A percentile compares a stretch with the other conserved stretches of the same genome.
Conservation (phyloP, 805 yeast genomes). For the Lachancea mirantina region DNA sequence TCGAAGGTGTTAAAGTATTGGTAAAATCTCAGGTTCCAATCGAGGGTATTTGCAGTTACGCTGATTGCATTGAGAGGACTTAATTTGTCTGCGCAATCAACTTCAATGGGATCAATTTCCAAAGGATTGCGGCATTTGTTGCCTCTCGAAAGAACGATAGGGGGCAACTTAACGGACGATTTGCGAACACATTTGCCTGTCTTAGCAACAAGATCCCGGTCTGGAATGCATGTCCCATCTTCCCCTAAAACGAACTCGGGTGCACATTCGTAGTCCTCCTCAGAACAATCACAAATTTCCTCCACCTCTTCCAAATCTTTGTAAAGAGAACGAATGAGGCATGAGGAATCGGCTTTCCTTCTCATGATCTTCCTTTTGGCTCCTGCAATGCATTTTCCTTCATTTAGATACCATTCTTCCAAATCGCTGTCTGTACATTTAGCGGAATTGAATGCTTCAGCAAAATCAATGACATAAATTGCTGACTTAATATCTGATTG, state of each 20-base stretch:
- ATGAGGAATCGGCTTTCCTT: conserved; percentile 57
- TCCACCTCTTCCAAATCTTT: conserved; percentile 36
- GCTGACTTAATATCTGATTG: conserved; percentile 5
- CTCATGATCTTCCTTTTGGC: conserved; percentile 55
- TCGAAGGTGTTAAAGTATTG: conserved; percentile 38
- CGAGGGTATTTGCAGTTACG: conserved; percentile 38
- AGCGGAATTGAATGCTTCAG: conserved; percentile 42
- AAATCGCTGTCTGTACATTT: conserved; percentile 46
- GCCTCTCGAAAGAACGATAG: conserved; percentile 14
- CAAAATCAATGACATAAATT: conserved; percentile 43
- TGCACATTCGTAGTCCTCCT: conserved; percentile 65
- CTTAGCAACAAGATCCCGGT: conserved; percentile 14
- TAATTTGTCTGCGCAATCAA: conserved; percentile 25
- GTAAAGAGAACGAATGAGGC: conserved; percentile 38
- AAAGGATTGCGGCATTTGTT: conserved; percentile 22
- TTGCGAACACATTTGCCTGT: conserved; percentile 19
- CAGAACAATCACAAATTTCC: conserved; percentile 57
- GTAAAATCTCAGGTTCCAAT: conserved; percentile 48
- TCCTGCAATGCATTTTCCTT: conserved; percentile 55
- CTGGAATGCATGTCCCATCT: conserved; percentile 44
- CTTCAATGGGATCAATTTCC: conserved; percentile 22
- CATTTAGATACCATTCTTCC: conserved; percentile 48
- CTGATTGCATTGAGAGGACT: conserved; percentile 35
- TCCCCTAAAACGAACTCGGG: conserved; percentile 38
- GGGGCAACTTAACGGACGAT: conserved; percentile 10